Evolutionary conservation across 345 rosid genomes (phyloP), one percentile per base, ranked within the genome.

Genomic region (Gossypium mustelinum): DNA sequence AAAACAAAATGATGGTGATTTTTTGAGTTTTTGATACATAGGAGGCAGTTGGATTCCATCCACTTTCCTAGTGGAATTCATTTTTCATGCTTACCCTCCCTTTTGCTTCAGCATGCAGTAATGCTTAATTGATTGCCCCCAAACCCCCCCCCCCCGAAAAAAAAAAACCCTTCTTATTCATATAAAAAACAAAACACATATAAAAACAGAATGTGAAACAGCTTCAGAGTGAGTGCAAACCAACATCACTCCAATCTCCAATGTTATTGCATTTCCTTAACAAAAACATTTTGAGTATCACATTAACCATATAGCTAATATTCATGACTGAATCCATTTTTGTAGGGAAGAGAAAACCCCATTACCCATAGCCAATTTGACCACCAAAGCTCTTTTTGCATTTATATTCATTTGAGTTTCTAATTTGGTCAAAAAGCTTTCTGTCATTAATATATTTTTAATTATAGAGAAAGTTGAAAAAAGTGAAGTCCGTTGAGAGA

Each of bases 1-100:
- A 80, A 78, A 80, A 79, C 86, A 77, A 80, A 82, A 87, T 85
- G 87, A 85, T 87, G 51, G 65, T 11, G 24, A 70, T 58, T 78
- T 85, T 74, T 85, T 76, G 81, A 79, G 83, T 78, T 80, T 84
- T 24, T 22, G 34, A 18, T 20, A 20, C 22, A 4, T 76, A 14
- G 72, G 76, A 74, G 76, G 27, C 83, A 52, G 78, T 59, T 24
- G 39, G 17, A 11, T 59, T 58, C 13, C 84, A 78, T 76, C 82
- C 82, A 78, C 34, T 57, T 34, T 62, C 11, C 22, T 8, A 34
- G 45, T 29, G 45, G 67, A 82, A 4, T 60, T 60, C 64, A 60
- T 11, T 60, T 76, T 56, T 68, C 69, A 50, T 45, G 47, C 27
- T 58, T 17, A 48, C 12, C 10, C 2, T 27, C 24, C 64, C 64